Percentiles rank a stretch among this genome's conserved stretches.
These are phyloP conservation scores for Toxicodendron radicans DNA, from an alignment of 345 rosid genomes.

Conservation along the genomic window DNA sequence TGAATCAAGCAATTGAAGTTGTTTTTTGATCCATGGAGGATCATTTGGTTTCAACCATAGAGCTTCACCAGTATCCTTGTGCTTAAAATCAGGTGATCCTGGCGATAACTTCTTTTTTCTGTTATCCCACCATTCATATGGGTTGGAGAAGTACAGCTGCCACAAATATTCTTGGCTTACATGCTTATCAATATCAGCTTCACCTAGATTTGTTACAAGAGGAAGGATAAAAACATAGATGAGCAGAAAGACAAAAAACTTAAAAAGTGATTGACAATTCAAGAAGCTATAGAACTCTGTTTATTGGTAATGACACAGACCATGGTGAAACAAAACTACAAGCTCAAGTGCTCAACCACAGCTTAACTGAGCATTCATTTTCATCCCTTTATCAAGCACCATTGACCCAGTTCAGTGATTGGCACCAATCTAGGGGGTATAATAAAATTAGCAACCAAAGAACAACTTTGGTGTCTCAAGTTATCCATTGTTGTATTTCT, in stretches of 20 bases:
- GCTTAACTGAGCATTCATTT: not conserved
- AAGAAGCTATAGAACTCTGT: not conserved
- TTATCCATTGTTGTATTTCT: not conserved
- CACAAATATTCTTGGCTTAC: slow-evolving; percentile 52
- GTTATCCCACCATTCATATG: slow-evolving; percentile 85
- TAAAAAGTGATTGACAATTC: not conserved
- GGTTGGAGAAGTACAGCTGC: slow-evolving; percentile 71
- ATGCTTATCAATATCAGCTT: slow-evolving; percentile 23
- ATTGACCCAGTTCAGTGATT: not conserved
- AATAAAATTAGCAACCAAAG: not conserved
- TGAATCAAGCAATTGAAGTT: slow-evolving; percentile 56
- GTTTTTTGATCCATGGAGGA: slow-evolving; percentile 71
- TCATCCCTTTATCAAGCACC: not conserved
- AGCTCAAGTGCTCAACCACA: not conserved
- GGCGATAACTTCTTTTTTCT: slow-evolving; percentile 54
- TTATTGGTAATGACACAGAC: not conserved
- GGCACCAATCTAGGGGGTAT: not conserved
- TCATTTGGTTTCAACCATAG: slow-evolving; percentile 56
- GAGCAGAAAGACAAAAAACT: not conserved
- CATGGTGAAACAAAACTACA: not conserved
- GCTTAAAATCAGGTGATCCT: slow-evolving; percentile 66
- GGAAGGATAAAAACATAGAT: not conserved
- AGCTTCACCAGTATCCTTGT: slow-evolving; percentile 67
- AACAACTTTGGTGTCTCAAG: not conserved
- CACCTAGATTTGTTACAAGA: slow-evolving; percentile 29